A percentile compares a stretch with the other conserved stretches of the same genome.
These are phyloP conservation scores for Rubia yunnanensis DNA, from an alignment of 257 asterid genomes.

Conservation along the genomic window DNA sequence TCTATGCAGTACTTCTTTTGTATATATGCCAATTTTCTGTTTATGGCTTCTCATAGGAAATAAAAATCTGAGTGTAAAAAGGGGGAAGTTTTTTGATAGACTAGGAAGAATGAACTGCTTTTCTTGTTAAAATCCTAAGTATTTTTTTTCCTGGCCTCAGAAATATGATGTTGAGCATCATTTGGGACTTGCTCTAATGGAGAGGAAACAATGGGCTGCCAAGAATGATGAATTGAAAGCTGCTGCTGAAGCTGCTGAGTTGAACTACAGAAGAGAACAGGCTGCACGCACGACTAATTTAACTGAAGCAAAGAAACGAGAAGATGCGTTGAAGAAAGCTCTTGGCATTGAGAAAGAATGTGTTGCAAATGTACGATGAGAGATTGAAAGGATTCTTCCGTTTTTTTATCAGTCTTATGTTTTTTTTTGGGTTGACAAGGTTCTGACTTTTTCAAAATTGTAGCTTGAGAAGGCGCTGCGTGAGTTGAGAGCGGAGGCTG, in stretches of 20 bases:
- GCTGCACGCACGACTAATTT: slow-evolving; percentile 58
- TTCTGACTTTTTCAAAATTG: slow-evolving; percentile 11
- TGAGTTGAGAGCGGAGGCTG: slow-evolving; percentile 91
- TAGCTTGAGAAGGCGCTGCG: slow-evolving; percentile 94
- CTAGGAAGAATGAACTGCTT: too few relatives aligned
- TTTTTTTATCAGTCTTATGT: not conserved
- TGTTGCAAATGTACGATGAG: slow-evolving; percentile 55
- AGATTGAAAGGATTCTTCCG: not conserved
- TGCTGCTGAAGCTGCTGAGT: slow-evolving; percentile 56
- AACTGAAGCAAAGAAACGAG: slow-evolving; percentile 65
- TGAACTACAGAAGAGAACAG: slow-evolving; percentile 43
- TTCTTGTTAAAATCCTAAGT: not conserved
- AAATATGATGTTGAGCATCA: slow-evolving; percentile 83
- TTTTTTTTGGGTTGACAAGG: slow-evolving; percentile 5
- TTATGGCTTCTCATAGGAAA: not conserved
- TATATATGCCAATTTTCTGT: not conserved
- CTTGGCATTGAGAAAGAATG: slow-evolving; percentile 94
- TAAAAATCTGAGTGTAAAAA: not conserved
- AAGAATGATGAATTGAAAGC: slow-evolving; percentile 61
- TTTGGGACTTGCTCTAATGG: slow-evolving; percentile 91
- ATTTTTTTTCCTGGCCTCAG: slow-evolving; percentile 24
- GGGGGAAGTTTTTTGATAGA: not conserved
- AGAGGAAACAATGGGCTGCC: slow-evolving; percentile 72
- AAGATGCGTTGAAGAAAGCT: slow-evolving; percentile 75
- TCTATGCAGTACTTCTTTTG: not conserved